These are phyloP conservation scores for Oxyria digyna DNA, from an alignment of 148 eudicot species.

Conservation along the genomic window DNA sequence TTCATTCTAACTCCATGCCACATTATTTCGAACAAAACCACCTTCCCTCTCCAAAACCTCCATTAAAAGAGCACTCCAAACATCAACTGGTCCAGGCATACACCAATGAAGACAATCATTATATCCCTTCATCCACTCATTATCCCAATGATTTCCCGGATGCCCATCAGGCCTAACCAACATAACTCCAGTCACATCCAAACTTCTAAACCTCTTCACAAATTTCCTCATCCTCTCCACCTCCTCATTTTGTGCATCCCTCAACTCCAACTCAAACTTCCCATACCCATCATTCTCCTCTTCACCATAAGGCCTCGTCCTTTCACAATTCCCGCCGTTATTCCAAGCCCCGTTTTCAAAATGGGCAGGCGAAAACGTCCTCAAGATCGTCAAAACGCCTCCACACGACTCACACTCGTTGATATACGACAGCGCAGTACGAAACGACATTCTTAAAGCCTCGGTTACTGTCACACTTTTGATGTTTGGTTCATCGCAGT, in stretches of 20 bases:
- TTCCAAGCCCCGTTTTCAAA: conserved; percentile 68
- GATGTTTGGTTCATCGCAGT: conserved; percentile 43
- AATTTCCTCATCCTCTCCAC: conserved; percentile 21
- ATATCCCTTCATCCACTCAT: conserved; percentile 60
- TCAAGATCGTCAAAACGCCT: conserved; percentile 25
- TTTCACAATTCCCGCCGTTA: conserved; percentile 47
- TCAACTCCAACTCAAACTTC: conserved; percentile 22
- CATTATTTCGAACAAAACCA: not conserved
- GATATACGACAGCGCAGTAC: conserved; percentile 32
- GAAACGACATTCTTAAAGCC: conserved; percentile 33
- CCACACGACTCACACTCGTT: conserved; percentile 28
- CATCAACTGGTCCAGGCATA: conserved; percentile 66
- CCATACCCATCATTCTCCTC: conserved; percentile 2
- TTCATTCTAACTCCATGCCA: not conserved
- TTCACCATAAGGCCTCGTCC: conserved; percentile 33
- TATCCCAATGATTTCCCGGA: conserved; percentile 45
- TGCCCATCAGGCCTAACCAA: conserved; percentile 62
- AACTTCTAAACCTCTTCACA: conserved; percentile 19
- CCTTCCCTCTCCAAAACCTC: conserved; percentile 30
- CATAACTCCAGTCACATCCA: conserved; percentile 61
- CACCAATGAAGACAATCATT: conserved; percentile 82
- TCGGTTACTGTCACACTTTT: conserved; percentile 20
- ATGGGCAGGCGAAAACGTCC: conserved; percentile 76
- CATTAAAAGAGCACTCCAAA: conserved; percentile 54
- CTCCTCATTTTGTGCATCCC: conserved; percentile 36